Evolutionary conservation across 1,284 basidiomycete species (phyloP).

Genomic region (Gymnopus androsaceus): DNA sequence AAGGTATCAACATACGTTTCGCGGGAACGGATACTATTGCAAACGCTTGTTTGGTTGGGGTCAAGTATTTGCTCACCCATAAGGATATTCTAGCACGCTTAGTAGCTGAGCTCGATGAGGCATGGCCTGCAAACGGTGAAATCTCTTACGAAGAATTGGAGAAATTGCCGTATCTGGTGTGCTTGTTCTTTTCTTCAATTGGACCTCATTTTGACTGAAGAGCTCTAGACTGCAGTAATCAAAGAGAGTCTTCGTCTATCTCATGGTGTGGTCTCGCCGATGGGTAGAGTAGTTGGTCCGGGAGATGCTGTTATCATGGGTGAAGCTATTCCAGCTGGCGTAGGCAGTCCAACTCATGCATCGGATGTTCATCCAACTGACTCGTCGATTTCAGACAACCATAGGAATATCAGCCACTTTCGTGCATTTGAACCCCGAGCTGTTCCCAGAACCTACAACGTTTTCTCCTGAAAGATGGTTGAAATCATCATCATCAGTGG

Average conservation of each 20-base stretch:
- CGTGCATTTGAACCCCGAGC: conserved; percentile 22
- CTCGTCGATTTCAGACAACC: conserved; percentile 22
- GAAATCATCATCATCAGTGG: conserved; percentile 22
- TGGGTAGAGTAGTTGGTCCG: conserved; percentile 24
- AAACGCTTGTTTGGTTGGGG: conserved; percentile 16
- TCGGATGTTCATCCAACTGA: too few relatives aligned
- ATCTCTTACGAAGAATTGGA: conserved; percentile 13
- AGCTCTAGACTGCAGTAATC: conserved; percentile 23
- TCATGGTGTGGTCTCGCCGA: conserved; percentile 20
- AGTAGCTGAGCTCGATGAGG: conserved; percentile 11
- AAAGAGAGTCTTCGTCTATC: conserved; percentile 26
- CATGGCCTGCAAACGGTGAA: conserved; percentile 16
- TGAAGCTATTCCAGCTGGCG: conserved; percentile 6
- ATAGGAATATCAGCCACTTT: conserved; percentile 25
- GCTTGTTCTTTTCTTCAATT: not conserved
- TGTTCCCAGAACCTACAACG: conserved; percentile 26
- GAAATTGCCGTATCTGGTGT: conserved; percentile 21
- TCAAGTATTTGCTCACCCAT: conserved; percentile 15
- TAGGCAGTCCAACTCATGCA: too few relatives aligned
- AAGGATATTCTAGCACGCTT: not conserved
- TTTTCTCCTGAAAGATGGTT: conserved; percentile 36
- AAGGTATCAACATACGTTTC: conserved; percentile 11
- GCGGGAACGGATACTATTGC: conserved; percentile 19
- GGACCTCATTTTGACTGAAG: not conserved
- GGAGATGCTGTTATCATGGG: conserved; percentile 2